Conservation (phyloP, 2,329 filamentous ascomycete species). For the Aspergillus hiratsukae region DNA sequence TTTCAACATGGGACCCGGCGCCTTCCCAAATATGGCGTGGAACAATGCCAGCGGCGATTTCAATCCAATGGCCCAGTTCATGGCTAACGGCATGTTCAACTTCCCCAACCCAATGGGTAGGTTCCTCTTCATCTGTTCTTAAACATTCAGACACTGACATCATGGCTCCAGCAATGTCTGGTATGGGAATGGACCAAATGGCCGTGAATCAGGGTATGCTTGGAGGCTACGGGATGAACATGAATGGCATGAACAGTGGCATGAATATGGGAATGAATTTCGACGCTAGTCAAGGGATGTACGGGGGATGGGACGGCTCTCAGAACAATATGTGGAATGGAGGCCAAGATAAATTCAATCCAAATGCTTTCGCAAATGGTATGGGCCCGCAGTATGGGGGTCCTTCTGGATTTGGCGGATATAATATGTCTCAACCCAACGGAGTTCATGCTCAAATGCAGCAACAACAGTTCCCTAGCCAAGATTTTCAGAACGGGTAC, state of each 20-base stretch:
- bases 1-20: constrained; percentile 44
- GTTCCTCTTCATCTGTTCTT: constrained; percentile 32
- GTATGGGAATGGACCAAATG: constrained; percentile 72
- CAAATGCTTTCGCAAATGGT: constrained; percentile 69
- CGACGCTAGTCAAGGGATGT: constrained; percentile 56
- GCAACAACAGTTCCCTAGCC: constrained; percentile 54
- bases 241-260: constrained; percentile 76
- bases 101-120: constrained; percentile 89
- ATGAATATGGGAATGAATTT: constrained; percentile 69
- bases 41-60: constrained; percentile 59
- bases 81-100: constrained; percentile 46
- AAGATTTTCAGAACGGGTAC: constrained; percentile 71
- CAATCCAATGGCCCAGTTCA: constrained; percentile 67
- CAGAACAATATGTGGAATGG: constrained; percentile 70
- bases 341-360: constrained; percentile 85
- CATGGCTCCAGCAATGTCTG: constrained; percentile 61
- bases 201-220: constrained; percentile 46
- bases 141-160: constrained; percentile 18
- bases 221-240: constrained; percentile 61
- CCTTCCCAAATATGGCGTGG: constrained; percentile 57
- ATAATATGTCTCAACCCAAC: constrained; percentile 71
- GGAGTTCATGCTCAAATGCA: constrained; percentile 70
- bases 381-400: constrained; percentile 78
- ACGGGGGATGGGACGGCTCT: constrained; percentile 76
- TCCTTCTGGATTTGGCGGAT: constrained; percentile 66